These are phyloP conservation scores for Trichoderma afroharzianum DNA, from an alignment of 2,329 filamentous ascomycete genomes.

Conservation along the genomic window DNA sequence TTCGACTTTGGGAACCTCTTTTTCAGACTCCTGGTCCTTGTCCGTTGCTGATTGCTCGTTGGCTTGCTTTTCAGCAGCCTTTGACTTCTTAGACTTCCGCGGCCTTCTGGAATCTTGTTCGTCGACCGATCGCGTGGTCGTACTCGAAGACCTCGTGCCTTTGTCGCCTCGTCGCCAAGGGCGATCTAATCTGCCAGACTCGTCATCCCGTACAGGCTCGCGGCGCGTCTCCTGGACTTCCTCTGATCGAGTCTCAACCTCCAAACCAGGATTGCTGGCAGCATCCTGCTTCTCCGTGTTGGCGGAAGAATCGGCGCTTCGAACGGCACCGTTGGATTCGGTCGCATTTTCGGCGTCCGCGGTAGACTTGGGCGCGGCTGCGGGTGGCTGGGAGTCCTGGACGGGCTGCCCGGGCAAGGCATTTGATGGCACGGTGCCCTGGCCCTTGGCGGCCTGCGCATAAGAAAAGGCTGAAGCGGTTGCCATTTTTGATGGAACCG, in stretches of 20 bases:
- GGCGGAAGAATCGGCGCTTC: slow-evolving; percentile 24
- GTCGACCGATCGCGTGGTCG: slow-evolving; percentile 63
- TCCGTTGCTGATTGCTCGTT: slow-evolving; percentile 54
- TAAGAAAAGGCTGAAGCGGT: slow-evolving; percentile 74
- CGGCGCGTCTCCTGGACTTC: slow-evolving; percentile 31
- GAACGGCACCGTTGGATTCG: slow-evolving; percentile 26
- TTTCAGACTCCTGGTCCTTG: slow-evolving; percentile 47
- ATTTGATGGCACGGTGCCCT: slow-evolving; percentile 41
- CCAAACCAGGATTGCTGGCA: slow-evolving; percentile 35
- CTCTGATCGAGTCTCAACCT: slow-evolving; percentile 36
- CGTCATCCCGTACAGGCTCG: slow-evolving; percentile 38
- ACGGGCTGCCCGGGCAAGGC: slow-evolving; percentile 24
- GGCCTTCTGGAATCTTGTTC: slow-evolving; percentile 45
- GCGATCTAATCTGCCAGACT: slow-evolving; percentile 37
- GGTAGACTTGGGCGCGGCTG: slow-evolving; percentile 28
- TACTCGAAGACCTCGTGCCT: slow-evolving; percentile 58
- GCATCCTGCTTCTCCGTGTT: slow-evolving; percentile 33
- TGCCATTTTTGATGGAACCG: slow-evolving; percentile 43
- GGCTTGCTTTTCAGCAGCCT: slow-evolving; percentile 39
- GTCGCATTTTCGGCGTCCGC: slow-evolving; percentile 23
- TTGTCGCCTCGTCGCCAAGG: slow-evolving; percentile 42
- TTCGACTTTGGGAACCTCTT: slow-evolving; percentile 55
- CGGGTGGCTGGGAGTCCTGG: slow-evolving; percentile 28
- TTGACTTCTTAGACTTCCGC: slow-evolving; percentile 62
- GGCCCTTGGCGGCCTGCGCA: slow-evolving; percentile 89